These are phyloP conservation scores for Solanum boliviense DNA, from an alignment of 257 asterid genomes.

Conservation along the genomic window DNA sequence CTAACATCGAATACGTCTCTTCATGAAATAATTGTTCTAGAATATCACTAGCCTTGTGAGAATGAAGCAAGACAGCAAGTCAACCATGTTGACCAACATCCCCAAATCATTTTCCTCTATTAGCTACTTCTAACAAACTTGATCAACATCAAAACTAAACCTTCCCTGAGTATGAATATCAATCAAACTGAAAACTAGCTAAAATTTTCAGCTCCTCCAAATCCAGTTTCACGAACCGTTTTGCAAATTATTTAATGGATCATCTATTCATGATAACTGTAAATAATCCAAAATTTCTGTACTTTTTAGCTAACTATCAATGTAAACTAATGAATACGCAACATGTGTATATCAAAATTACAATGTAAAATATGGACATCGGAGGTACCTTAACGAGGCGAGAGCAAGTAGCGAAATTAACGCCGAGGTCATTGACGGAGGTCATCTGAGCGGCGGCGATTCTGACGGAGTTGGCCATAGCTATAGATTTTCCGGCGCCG, in stretches of 20 bases:
- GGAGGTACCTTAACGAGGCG: conserved; percentile 51
- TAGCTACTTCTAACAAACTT: neutral
- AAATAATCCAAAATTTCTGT: neutral
- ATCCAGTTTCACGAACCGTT: neutral
- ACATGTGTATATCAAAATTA: neutral
- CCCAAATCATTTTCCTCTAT: neutral
- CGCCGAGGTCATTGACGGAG: conserved; percentile 59
- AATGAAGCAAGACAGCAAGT: neutral
- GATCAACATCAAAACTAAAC: neutral
- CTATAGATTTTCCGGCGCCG: conserved; percentile 14
- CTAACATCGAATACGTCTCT: neutral
- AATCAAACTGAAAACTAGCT: neutral
- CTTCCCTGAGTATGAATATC: neutral
- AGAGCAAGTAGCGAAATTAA: conserved; percentile 72
- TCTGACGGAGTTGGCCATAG: conserved; percentile 54
- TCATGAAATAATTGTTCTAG: neutral
- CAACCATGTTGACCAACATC: neutral
- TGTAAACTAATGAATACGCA: neutral
- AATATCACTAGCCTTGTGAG: neutral
- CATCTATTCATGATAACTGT: neutral
- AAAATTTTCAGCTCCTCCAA: neutral
- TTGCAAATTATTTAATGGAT: neutral
- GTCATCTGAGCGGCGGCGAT: conserved; percentile 97
- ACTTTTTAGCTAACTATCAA: neutral
- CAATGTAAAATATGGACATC: neutral